Evolutionary conservation across 345 rosid genomes (phyloP), one percentile per base, ranked within the genome.

Genomic region (Fremontodendron californicum): DNA sequence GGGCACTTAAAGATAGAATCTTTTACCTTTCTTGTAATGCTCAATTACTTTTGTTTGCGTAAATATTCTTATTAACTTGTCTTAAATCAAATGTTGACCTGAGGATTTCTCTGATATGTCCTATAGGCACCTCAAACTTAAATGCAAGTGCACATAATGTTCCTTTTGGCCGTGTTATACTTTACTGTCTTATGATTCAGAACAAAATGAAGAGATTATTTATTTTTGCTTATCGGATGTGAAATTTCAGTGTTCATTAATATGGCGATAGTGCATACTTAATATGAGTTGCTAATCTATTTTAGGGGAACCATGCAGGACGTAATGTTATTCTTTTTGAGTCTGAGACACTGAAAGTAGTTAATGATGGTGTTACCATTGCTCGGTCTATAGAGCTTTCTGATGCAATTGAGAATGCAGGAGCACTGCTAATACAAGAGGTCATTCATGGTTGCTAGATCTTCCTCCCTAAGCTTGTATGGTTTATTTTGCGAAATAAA

Each of bases 291-390:
- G 57, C 29, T 83, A 46, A 72, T 42, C 16, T 27, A 61, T 48
- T 67, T 81, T 63, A 19, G 79, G 31, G 71, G 78, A 78, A 67
- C 35, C 79, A 4, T 79, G 82, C 93, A 91, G 98, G 99, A 42
- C 87, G 95, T 40, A 93, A 90, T 80, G 97, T 95, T 52, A 84
- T 93, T 58, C 86, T 95, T 15, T 88, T 86, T 61, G 99, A 91
- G 16, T 81, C 88, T 12, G 85, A 85, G 66, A 72, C 73, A 33
- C 82, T 93, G 39, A 93, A 88, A 74, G 91, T 89, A 48, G 83
- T 95, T 29, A 94, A 95, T 77, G 98, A 93, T 77, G 99, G 99
- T 73, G 93, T 95, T 55, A 90, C 97, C 66, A 90, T 92, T 69
- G 93, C 93, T 72, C 83, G 75, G 79, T 76, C 94, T 10, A 93